phyloP scores from a whole-genome alignment of 352 stramenopile genomes.

The Phytophthora pini region DNA sequence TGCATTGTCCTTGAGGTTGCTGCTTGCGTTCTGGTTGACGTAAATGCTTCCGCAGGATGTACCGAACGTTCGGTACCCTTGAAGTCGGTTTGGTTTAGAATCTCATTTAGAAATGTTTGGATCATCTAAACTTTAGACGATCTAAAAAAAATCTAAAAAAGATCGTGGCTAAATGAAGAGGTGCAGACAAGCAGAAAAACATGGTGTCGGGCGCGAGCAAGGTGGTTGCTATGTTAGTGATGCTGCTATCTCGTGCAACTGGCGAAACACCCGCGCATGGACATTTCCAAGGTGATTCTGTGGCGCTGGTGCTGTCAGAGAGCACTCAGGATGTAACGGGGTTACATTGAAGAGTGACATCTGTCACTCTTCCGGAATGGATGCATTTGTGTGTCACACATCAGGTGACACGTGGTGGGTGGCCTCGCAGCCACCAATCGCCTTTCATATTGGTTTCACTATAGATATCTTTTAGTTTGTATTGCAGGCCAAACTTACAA shows the following conservation, averaged over 20 bases:
- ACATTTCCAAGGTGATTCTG: constrained; percentile 19
- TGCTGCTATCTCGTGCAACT: background rate
- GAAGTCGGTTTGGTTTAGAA: background rate
- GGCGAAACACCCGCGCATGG: background rate
- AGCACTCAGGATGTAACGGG: constrained; percentile 2
- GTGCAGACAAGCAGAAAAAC: background rate
- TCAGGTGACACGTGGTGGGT: too few species aligned
- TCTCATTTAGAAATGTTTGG: too few species aligned
- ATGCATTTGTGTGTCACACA: too few species aligned
- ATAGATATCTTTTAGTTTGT: too few species aligned
- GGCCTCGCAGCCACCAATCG: too few species aligned
- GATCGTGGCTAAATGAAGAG: constrained; percentile 1
- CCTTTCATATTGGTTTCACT: too few species aligned
- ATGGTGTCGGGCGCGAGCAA: background rate
- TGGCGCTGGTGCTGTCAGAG: constrained; percentile 28
- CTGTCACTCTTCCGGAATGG: too few species aligned
- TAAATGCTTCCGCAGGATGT: constrained; percentile 2
- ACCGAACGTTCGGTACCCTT: background rate
- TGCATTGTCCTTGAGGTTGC: constrained; percentile 31
- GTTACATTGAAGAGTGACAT: too few species aligned
- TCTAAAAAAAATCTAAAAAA: background rate
- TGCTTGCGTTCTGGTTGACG: constrained; percentile 31
- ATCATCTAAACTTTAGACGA: too few species aligned
- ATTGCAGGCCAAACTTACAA: too few species aligned
- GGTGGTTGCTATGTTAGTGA: background rate